Base-by-base conservation (phyloP, 441 rosid genomes). In the Codiaeum variegatum region DNA sequence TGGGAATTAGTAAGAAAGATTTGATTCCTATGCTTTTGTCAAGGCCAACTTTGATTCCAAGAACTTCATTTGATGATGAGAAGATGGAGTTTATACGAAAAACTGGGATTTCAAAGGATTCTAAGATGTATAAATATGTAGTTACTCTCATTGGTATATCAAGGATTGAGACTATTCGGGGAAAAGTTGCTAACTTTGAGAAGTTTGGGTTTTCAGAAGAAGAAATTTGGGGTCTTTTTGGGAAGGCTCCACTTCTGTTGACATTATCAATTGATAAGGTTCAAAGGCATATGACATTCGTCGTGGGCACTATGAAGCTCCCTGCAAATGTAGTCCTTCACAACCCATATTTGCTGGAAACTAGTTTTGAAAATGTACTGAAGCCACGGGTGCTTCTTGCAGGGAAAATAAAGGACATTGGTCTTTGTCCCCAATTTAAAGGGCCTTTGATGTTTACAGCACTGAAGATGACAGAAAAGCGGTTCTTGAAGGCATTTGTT, bases 281-380 rank as follows among this genome's bases (percentile, higher is more conserved):
- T 68, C 93, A 93, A 72, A 87, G 96, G 82, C 91, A 90, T 66
- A 93, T 93, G 97, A 93, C 95, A 55, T 93, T 81, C 69, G 52
- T 93, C 5, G 32, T 88, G 13, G 94, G 86, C 29, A 84, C 83
- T 12, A 81, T 90, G 86, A 91, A 85, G 75, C 76, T 60, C 21
- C 38, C 38, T 5, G 64, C 64, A 29, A 60, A 29, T 4, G 7
- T 29, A 36, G 64, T 60, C 34, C 78, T 88, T 26, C 24, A 77
- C 36, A 26, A 82, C 70, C 97, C 97, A 3, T 80, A 73, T 73
- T 76, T 93, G 76, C 76, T 91, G 65, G 81, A 72, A 56, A 38
- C 16, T 47, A 91, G 86, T 77, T 83, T 90, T 67, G 94, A 91
- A 76, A 65, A 69, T 49, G 74, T 79, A 15, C 24, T 93, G 84